phyloP scores from a whole-genome alignment of 768 basidiomycete species.

The Hebeloma cylindrosporum region DNA sequence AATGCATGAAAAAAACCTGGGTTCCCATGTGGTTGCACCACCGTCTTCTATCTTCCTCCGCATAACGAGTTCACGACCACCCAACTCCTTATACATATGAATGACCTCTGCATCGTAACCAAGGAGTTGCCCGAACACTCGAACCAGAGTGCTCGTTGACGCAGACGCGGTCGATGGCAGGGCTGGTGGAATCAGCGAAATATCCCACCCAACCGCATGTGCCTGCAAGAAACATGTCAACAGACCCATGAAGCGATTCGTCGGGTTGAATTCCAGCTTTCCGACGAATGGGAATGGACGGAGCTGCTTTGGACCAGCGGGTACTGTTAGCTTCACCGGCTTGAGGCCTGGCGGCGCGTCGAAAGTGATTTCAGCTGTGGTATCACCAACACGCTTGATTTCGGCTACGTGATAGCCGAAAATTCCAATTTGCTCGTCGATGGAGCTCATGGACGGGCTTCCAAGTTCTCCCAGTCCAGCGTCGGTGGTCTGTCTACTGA shows the following conservation, averaged over 20 bases:
- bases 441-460: constrained; percentile 42
- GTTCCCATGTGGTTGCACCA: constrained; percentile 59
- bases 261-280: constrained; percentile 43
- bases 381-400: constrained; percentile 41
- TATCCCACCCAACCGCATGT: constrained; percentile 66
- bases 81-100: constrained; percentile 69
- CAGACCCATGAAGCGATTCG: constrained; percentile 53
- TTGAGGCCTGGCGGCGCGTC: constrained; percentile 26
- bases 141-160: constrained; percentile 57
- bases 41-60: constrained; percentile 54
- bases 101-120: constrained; percentile 61
- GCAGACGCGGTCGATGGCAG: constrained; percentile 60
- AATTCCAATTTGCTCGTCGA: constrained; percentile 44
- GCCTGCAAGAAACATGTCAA: constrained; percentile 61
- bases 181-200: constrained; percentile 59
- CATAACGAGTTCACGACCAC: constrained; percentile 67
- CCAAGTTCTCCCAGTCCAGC: constrained; percentile 54
- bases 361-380: constrained; percentile 46
- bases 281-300: constrained; percentile 45
- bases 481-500: constrained; percentile 55
- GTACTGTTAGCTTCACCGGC: constrained; percentile 38
- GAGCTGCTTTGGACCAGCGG: constrained; percentile 48
- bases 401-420: constrained; percentile 49
- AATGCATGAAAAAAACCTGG: constrained; percentile 41
- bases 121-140: constrained; percentile 52